Evolutionary conservation across 2,329 filamentous ascomycete species (phyloP).

Genomic region (Fusarium redolens): DNA sequence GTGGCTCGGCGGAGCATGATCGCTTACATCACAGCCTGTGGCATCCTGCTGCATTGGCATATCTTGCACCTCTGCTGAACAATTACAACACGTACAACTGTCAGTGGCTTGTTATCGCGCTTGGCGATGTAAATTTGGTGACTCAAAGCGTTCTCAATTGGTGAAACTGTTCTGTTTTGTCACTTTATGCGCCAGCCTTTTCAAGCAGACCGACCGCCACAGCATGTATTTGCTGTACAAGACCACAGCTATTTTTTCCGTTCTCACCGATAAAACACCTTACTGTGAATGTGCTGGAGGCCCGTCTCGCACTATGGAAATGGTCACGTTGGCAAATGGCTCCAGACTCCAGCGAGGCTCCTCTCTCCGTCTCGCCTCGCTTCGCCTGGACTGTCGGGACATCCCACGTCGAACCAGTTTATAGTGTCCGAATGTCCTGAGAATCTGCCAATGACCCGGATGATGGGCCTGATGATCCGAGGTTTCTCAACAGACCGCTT

Average conservation of each 20-base stretch:
- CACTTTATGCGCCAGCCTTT: slow-evolving; percentile 22
- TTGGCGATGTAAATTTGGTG: slow-evolving; percentile 4
- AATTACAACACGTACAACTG: not conserved
- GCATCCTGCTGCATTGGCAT: not conserved
- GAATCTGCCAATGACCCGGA: slow-evolving; percentile 19
- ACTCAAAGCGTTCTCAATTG: slow-evolving; percentile 17
- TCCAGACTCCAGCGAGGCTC: slow-evolving; percentile 31
- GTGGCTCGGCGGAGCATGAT: slow-evolving; percentile 25
- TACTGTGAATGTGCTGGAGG: slow-evolving; percentile 24
- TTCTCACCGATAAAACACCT: slow-evolving; percentile 18
- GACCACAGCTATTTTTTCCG: not conserved
- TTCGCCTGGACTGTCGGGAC: not conserved
- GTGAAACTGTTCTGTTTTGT: slow-evolving; percentile 14
- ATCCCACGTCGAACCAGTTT: slow-evolving; percentile 23
- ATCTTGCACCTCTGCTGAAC: slow-evolving; percentile 3
- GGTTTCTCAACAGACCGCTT: slow-evolving; percentile 35
- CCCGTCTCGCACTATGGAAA: slow-evolving; percentile 33
- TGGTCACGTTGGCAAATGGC: slow-evolving; percentile 34
- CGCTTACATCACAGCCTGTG: slow-evolving; percentile 42
- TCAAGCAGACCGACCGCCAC: slow-evolving; percentile 12
- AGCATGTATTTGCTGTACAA: slow-evolving; percentile 12
- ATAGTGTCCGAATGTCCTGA: not conserved
- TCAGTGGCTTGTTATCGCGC: slow-evolving; percentile 8
- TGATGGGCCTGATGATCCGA: slow-evolving; percentile 26
- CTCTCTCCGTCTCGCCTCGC: slow-evolving; percentile 31